phyloP scores from a whole-genome alignment of 768 basidiomycete species.

The Termitomyces sp. region DNA sequence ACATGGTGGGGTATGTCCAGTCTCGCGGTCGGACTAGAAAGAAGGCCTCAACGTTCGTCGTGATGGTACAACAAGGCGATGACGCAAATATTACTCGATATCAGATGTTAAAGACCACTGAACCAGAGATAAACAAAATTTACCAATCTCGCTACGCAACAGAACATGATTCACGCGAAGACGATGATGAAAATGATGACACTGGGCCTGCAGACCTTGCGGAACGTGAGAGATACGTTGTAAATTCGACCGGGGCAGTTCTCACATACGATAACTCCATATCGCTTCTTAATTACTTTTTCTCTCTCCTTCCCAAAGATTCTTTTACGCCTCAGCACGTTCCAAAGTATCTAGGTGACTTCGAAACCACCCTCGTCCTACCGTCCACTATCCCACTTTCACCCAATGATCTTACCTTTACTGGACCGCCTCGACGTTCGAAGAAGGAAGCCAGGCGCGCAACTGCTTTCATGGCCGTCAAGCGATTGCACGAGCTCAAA shows the following conservation, averaged over 20 bases:
- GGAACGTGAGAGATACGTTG: constrained; percentile 67
- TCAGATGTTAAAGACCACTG: constrained; percentile 47
- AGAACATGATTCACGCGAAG: constrained; percentile 36
- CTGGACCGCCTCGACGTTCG: constrained; percentile 54
- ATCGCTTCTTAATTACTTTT: constrained; percentile 66
- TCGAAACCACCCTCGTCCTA: constrained; percentile 50
- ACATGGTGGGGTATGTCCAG: constrained; percentile 86
- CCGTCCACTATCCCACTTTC: constrained; percentile 64
- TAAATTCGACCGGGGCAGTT: constrained; percentile 67
- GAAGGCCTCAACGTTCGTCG: constrained; percentile 67
- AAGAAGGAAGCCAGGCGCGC: constrained; percentile 83
- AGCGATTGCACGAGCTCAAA: constrained; percentile 57
- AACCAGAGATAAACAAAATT: constrained; percentile 56
- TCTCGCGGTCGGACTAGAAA: constrained; percentile 83
- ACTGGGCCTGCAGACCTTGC: constrained; percentile 50
- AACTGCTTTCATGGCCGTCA: constrained; percentile 75
- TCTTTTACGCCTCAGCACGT: constrained; percentile 53
- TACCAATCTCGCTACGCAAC: constrained; percentile 50
- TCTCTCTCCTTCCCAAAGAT: constrained; percentile 71
- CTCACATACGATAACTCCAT: constrained; percentile 77
- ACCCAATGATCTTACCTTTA: constrained; percentile 44
- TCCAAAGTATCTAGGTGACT: constrained; percentile 62
- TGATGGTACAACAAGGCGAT: constrained; percentile 71
- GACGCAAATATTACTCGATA: constrained; percentile 53
- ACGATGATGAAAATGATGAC: constrained; percentile 31